phyloP scores from a whole-genome alignment of 2,329 filamentous ascomycete genomes.

The Metarhizium brunneum region DNA sequence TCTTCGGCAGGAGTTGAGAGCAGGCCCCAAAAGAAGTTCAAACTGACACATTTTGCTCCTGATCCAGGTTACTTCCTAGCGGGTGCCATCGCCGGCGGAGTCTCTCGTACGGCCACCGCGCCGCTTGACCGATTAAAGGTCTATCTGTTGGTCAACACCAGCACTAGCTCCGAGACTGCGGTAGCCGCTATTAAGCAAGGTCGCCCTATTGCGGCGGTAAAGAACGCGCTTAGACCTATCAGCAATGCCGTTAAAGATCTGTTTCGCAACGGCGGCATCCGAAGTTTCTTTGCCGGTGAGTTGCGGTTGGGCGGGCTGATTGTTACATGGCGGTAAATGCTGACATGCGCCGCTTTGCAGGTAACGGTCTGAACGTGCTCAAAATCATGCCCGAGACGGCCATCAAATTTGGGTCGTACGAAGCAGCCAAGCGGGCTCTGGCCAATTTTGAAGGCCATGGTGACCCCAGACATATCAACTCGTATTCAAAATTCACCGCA shows the following conservation, averaged over 20 bases:
- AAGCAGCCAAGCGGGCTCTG: slow-evolving; percentile 83
- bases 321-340: not conserved
- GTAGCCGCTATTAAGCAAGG: slow-evolving; percentile 62
- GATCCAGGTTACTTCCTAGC: slow-evolving; percentile 97
- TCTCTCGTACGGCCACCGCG: slow-evolving; percentile 90
- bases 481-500: slow-evolving; percentile 80
- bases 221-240: slow-evolving; percentile 60
- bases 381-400: slow-evolving; percentile 99
- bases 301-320: not conserved
- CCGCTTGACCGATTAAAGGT: slow-evolving; percentile 96
- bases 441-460: slow-evolving; percentile 81
- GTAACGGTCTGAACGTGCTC: slow-evolving; percentile 90
- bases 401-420: slow-evolving; percentile 96
- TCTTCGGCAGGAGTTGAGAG: slow-evolving; percentile 24
- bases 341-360: slow-evolving; percentile 32
- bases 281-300: slow-evolving; percentile 87
- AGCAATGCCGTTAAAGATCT: slow-evolving; percentile 65
- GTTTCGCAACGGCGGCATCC: slow-evolving; percentile 76
- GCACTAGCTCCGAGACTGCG: slow-evolving; percentile 37
- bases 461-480: slow-evolving; percentile 69
- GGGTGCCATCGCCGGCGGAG: slow-evolving; percentile 86
- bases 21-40: slow-evolving; percentile 31
- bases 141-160: slow-evolving; percentile 88
- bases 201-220: slow-evolving; percentile 52
- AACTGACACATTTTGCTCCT: slow-evolving; percentile 62